Percentiles rank a stretch among this genome's conserved stretches.
phyloP scores from a whole-genome alignment of 805 yeast species.

The Torulaspora franciscae region DNA sequence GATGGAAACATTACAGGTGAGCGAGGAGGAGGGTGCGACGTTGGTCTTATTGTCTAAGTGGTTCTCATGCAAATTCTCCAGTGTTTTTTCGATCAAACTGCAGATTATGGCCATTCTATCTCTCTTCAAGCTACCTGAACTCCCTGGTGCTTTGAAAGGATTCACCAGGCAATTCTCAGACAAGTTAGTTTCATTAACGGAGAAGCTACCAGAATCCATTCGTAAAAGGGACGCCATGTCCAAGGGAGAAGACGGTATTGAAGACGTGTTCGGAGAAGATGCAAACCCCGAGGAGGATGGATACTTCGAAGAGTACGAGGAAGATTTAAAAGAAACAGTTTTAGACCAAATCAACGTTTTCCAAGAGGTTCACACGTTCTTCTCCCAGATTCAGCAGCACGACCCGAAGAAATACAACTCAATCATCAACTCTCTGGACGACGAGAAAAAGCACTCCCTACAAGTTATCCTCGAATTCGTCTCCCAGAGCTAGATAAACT shows the following conservation, averaged over 20 bases:
- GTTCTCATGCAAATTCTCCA: conserved; percentile 53
- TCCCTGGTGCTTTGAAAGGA: conserved; percentile 37
- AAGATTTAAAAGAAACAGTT: conserved; percentile 71
- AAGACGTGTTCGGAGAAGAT: conserved; percentile 24
- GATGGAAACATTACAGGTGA: conserved; percentile 44
- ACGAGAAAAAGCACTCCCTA: conserved; percentile 31
- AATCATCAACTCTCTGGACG: conserved; percentile 28
- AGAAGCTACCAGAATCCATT: conserved; percentile 67
- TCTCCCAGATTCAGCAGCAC: conserved; percentile 44
- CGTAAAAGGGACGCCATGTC: conserved; percentile 57
- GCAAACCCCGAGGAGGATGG: conserved; percentile 42
- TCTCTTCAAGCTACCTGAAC: conserved; percentile 39
- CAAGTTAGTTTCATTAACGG: conserved; percentile 48
- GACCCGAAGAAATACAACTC: conserved; percentile 45
- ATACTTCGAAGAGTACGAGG: conserved; percentile 58
- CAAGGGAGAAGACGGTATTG: conserved; percentile 44
- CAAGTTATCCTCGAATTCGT: conserved; percentile 34
- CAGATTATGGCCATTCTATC: conserved; percentile 62
- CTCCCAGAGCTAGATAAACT: conserved; percentile 18
- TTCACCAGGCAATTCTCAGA: conserved; percentile 48
- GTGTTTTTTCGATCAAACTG: conserved; percentile 76
- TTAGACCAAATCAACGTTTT: conserved; percentile 72
- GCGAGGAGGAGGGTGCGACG: conserved; percentile 46
- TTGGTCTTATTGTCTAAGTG: conserved; percentile 54
- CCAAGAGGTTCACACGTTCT: conserved; percentile 54